Evolutionary conservation across 352 stramenopile genomes (phyloP).

Genomic region (Thraustotheca clavata): DNA sequence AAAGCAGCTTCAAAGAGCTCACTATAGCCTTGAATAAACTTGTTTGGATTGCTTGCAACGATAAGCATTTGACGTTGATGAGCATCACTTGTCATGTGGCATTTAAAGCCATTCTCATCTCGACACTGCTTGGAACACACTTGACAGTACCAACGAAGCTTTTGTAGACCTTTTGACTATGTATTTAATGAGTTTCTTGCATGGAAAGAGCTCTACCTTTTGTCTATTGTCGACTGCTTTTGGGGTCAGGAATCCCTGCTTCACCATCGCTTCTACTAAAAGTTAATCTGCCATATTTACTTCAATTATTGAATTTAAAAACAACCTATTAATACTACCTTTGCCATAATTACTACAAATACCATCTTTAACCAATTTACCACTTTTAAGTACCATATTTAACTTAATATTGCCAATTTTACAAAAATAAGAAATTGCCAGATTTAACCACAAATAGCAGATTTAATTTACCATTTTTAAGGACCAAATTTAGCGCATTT

Average conservation of each 20-base stretch:
- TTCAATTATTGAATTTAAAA: no score
- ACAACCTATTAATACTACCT: no score
- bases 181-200: neutral
- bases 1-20: constrained; percentile 95
- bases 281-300: no score
- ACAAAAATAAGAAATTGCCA: no score
- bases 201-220: constrained; percentile 38
- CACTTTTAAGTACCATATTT: no score
- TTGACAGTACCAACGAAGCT: constrained; percentile 98
- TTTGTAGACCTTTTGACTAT: constrained; percentile 94
- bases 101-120: constrained; percentile 99
- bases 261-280: no score
- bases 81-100: constrained; percentile 94
- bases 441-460: no score
- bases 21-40: constrained; percentile 91
- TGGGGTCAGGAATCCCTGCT: constrained; percentile 77
- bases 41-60: constrained; percentile 92
- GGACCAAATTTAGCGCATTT: no score
- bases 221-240: constrained; percentile 84
- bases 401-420: no score
- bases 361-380: no score
- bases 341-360: no score
- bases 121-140: constrained; percentile 99
- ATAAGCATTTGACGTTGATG: constrained; percentile 99
- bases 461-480: no score